Percentiles rank a stretch among this genome's conserved stretches.
phyloP scores from a whole-genome alignment of 768 basidiomycete genomes.

The Gautieria morchelliformis region DNA sequence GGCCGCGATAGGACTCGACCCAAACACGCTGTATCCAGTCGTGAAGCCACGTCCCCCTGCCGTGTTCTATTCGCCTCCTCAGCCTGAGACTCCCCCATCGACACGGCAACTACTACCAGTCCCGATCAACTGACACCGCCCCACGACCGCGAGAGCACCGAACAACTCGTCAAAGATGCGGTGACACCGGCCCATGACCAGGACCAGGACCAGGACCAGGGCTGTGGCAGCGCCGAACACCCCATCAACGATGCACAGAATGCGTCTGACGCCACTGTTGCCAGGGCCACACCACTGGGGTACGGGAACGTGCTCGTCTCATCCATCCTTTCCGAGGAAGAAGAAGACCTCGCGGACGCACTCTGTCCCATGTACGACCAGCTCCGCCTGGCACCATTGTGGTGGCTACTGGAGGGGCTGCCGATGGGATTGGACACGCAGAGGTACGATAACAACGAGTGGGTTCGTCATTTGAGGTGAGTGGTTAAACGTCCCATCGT shows the following conservation, averaged over 20 bases:
- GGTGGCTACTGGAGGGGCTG: constrained; percentile 60
- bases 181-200: too few relatives aligned
- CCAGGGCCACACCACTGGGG: constrained; percentile 12
- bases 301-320: constrained; percentile 13
- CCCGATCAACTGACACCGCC: too few relatives aligned
- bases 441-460: constrained; percentile 11
- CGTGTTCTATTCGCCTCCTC: not conserved
- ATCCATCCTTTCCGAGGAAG: constrained; percentile 38
- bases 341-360: constrained; percentile 55
- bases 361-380: constrained; percentile 46
- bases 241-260: not conserved
- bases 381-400: constrained; percentile 33
- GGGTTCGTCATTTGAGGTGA: not conserved
- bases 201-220: too few relatives aligned
- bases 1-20: constrained; percentile 23
- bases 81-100: too few relatives aligned
- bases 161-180: not conserved
- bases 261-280: constrained; percentile 5
- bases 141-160: too few relatives aligned
- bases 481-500: not conserved
- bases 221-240: not conserved
- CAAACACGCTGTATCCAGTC: constrained; percentile 17
- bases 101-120: too few relatives aligned
- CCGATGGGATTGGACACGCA: constrained; percentile 26
- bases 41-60: constrained; percentile 15